phyloP scores from a whole-genome alignment of 768 basidiomycete genomes.

The Mycena crocata region DNA sequence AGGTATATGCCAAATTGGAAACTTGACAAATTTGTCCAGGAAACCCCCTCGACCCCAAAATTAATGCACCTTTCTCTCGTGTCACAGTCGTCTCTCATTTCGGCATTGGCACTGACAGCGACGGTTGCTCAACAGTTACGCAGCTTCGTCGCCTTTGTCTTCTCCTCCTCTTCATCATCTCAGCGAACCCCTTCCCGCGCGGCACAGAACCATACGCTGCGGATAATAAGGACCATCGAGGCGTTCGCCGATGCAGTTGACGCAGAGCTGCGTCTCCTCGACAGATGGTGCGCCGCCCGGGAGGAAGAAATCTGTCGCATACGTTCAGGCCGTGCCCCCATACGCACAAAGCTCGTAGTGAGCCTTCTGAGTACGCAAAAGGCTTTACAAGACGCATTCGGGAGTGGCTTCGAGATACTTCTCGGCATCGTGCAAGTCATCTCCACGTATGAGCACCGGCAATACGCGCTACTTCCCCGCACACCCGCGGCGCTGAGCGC shows the following conservation, averaged over 20 bases:
- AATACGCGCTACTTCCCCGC: conserved; percentile 36
- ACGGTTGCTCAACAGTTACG: conserved; percentile 74
- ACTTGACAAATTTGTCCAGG: conserved; percentile 48
- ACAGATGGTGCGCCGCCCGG: conserved; percentile 75
- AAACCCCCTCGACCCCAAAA: conserved; percentile 63
- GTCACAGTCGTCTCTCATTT: conserved; percentile 74
- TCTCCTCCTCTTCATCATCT: conserved; percentile 46
- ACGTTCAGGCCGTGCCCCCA: conserved; percentile 55
- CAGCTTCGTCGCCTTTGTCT: conserved; percentile 64
- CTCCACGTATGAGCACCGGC: conserved; percentile 38
- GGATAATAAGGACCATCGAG: conserved; percentile 73
- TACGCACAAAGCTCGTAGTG: conserved; percentile 56
- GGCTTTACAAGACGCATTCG: conserved; percentile 65
- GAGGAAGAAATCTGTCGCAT: conserved; percentile 79
- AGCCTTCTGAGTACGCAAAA: conserved; percentile 78
- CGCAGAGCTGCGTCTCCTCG: conserved; percentile 65
- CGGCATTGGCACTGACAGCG: conserved; percentile 67
- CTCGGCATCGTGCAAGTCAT: conserved; percentile 59
- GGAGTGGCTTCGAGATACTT: conserved; percentile 67
- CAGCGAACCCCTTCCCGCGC: conserved; percentile 11
- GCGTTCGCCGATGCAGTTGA: conserved; percentile 85
- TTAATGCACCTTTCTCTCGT: conserved; percentile 75
- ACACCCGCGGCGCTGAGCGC: conserved; percentile 67
- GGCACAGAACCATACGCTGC: conserved; percentile 25
- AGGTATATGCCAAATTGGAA: background rate